These are phyloP conservation scores for Dothidotthia symphoricarpi DNA, from an alignment of 2,329 filamentous ascomycete genomes.

Conservation along the genomic window DNA sequence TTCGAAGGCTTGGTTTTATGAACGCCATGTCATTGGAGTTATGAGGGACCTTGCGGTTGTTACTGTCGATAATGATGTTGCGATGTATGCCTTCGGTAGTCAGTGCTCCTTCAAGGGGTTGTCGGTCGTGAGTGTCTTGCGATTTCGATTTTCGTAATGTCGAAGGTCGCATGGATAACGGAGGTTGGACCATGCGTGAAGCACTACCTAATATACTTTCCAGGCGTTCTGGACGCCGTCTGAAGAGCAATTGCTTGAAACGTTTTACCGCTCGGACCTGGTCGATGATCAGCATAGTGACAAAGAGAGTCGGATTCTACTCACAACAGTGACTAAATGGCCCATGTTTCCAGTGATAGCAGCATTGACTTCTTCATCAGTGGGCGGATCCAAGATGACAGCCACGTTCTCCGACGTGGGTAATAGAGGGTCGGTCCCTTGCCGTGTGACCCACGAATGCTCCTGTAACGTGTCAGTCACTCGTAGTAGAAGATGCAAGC, in stretches of 20 bases:
- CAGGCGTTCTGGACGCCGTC: slow-evolving; percentile 54
- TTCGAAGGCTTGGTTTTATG: slow-evolving; percentile 15
- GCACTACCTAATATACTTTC: slow-evolving; percentile 61
- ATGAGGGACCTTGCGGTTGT: slow-evolving; percentile 19
- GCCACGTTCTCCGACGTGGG: slow-evolving; percentile 83
- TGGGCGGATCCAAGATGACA: slow-evolving; percentile 76
- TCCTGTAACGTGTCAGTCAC: slow-evolving; percentile 55
- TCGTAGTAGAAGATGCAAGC: background rate
- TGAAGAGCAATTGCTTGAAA: slow-evolving; percentile 73
- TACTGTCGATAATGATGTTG: slow-evolving; percentile 42
- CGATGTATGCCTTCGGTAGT: slow-evolving; percentile 56
- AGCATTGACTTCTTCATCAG: slow-evolving; percentile 83
- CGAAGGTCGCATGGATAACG: slow-evolving; percentile 51
- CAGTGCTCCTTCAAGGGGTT: slow-evolving; percentile 50
- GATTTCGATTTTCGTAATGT: slow-evolving; percentile 49
- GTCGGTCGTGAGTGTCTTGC: slow-evolving; percentile 53
- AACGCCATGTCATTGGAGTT: slow-evolving; percentile 23
- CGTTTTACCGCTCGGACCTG: slow-evolving; percentile 87
- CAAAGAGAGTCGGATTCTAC: slow-evolving; percentile 13
- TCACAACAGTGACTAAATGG: slow-evolving; percentile 77
- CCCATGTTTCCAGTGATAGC: slow-evolving; percentile 90
- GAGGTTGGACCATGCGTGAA: slow-evolving; percentile 58
- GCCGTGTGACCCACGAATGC: slow-evolving; percentile 89
- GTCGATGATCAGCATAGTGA: slow-evolving; percentile 4
- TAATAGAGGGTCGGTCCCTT: slow-evolving; percentile 73